Conservation (phyloP, 257 asterid species). For the Primulina huaijiensis region DNA sequence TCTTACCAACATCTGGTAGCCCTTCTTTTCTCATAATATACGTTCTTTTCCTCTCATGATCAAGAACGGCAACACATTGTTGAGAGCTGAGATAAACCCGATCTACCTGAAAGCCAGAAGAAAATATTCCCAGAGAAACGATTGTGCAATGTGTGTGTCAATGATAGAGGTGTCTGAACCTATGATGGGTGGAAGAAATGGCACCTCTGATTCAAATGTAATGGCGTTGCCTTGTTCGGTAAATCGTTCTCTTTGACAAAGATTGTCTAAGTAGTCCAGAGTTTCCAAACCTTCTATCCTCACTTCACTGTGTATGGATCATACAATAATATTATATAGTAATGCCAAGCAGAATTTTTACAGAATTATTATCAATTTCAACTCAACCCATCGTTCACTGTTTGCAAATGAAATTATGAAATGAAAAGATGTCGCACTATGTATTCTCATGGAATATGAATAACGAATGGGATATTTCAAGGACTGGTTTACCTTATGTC, state of each 20-base stretch:
- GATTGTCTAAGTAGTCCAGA: slow-evolving; percentile 87
- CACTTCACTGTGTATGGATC: slow-evolving; percentile 60
- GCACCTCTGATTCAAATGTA: slow-evolving; percentile 94
- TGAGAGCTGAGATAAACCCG: slow-evolving; percentile 78
- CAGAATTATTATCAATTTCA: slow-evolving; percentile 2
- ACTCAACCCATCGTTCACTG: background rate
- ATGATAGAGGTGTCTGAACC: background rate
- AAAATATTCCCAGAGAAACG: background rate
- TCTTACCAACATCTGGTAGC: slow-evolving; percentile 80
- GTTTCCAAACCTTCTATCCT: slow-evolving; percentile 93
- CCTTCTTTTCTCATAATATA: slow-evolving; percentile 80
- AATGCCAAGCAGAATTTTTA: background rate
- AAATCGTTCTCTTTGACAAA: slow-evolving; percentile 66
- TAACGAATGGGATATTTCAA: slow-evolving; percentile 4
- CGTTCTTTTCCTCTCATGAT: slow-evolving; percentile 87
- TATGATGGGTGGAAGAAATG: background rate
- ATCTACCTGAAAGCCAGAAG: slow-evolving; percentile 55
- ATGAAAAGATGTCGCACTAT: background rate
- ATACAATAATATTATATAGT: background rate
- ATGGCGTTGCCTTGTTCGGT: slow-evolving; percentile 96
- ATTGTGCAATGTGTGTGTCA: background rate
- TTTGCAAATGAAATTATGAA: background rate
- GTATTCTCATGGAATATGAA: slow-evolving; percentile 2
- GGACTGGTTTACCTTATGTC: slow-evolving; percentile 67
- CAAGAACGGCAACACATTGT: slow-evolving; percentile 66